Base-by-base conservation (phyloP, 208 protist genomes). In the Blechomonas ayalai region DNA sequence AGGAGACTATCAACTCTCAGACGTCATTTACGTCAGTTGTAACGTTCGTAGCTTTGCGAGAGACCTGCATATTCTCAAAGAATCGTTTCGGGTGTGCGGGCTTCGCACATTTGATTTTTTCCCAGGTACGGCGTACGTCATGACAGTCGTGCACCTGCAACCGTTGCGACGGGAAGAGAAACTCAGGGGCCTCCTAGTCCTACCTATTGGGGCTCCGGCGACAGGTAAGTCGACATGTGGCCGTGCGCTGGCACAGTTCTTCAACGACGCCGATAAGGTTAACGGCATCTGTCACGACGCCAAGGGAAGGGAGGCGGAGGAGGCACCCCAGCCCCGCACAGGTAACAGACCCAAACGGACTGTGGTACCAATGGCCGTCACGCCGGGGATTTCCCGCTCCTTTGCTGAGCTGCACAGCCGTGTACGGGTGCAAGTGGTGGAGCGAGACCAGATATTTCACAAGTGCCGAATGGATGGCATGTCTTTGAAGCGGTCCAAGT, bases 11-110 rank as follows among this genome's bases (percentile, higher is more conserved):
- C 18, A 13, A 33, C 13, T 82, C 12, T 42, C 52, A 0, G 47
- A 77, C 26, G 22, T 70, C 32, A 51, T 82, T 16, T 73, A 73
- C 42, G 53, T 82, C 18, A 77, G 67, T 39, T 74, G 65, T 39
- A 77, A 73, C 43, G 54, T 66, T 4, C 47, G 53, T 23, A 71
- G 58, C 13, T 46, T 73, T 32, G 55, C 59, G 36, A 33, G 59
- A 0, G 64, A 82, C 20, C 23, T 67, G 18, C 45, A 58, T 36
- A 49, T 67, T 22, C 25, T 77, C 27, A 73, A 67, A 26, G 38
- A 53, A 42, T 26, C 40, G 7, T 46, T 65, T 29, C 34, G 24
- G 12, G 26, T 76, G 3, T 20, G n/a, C 2, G 28, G 64, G 29
- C 41, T 46, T 7, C 52, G 54, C 29, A 59, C 62, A 13, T 82